Evolutionary conservation across 768 basidiomycete species (phyloP).

Genomic region (Pulveroboletus sp.): DNA sequence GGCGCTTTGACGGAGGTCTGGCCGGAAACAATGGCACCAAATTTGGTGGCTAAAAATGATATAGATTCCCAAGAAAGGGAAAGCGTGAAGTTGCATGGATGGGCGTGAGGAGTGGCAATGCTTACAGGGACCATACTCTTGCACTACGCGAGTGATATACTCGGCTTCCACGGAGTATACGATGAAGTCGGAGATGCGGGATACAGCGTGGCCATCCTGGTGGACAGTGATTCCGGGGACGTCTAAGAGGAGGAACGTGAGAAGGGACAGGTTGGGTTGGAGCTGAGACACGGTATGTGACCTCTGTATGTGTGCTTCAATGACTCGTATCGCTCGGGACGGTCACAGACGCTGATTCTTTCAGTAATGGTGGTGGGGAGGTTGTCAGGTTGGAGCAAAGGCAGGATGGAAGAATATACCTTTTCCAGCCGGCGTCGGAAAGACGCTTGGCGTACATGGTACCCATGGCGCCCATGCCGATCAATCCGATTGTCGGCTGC

Average conservation of each 20-base stretch:
- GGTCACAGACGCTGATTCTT: slow-evolving; percentile 89
- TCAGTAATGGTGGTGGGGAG: neutral
- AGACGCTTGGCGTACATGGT: slow-evolving; percentile 85
- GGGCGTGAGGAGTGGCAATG: neutral
- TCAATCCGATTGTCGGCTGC: slow-evolving; percentile 83
- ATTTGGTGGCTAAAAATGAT: slow-evolving; percentile 68
- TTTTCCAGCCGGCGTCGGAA: slow-evolving; percentile 78
- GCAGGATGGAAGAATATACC: slow-evolving; percentile 39
- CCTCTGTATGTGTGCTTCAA: slow-evolving; percentile 60
- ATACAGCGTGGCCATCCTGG: slow-evolving; percentile 80
- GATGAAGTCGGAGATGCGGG: slow-evolving; percentile 87
- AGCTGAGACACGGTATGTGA: slow-evolving; percentile 36
- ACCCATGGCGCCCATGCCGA: slow-evolving; percentile 99
- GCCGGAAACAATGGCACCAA: slow-evolving; percentile 87
- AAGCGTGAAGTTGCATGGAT: neutral
- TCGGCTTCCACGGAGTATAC: slow-evolving; percentile 95
- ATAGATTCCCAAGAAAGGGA: neutral
- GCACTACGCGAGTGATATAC: slow-evolving; percentile 76
- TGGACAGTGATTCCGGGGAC: slow-evolving; percentile 62
- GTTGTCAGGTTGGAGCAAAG: neutral
- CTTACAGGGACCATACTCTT: slow-evolving; percentile 88
- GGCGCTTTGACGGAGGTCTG: slow-evolving; percentile 98
- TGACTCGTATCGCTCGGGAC: slow-evolving; percentile 64
- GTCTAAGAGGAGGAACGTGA: slow-evolving; percentile 32
- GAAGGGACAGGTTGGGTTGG: neutral